Evolutionary conservation across 192 early-diverging fungal species (phyloP).

Genomic region (Lobosporangium transversale): DNA sequence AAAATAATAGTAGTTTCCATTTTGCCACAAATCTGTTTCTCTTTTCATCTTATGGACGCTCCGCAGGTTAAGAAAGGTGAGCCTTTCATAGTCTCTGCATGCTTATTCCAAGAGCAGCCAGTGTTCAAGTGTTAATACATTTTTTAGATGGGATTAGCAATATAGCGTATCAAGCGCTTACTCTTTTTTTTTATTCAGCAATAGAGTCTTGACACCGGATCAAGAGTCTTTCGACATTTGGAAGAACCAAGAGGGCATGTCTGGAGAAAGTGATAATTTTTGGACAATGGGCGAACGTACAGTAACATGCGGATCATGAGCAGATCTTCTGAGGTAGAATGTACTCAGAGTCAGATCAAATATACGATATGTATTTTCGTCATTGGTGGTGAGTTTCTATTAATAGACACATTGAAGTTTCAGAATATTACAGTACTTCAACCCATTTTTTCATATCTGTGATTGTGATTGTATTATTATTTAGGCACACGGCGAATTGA

Average conservation of each 20-base stretch:
- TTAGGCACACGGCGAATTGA: conserved; percentile 67
- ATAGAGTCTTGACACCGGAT: conserved; percentile 62
- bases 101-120: conserved; percentile 16
- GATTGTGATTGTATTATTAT: neutral
- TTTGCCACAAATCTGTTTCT: no score
- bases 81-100: no score
- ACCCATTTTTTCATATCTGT: conserved; percentile 3
- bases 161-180: neutral
- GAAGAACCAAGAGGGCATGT: conserved; percentile 61
- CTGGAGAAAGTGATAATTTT: conserved; percentile 66
- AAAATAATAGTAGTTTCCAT: no score
- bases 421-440: conserved; percentile 63
- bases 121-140: conserved; percentile 64
- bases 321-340: conserved; percentile 72
- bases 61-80: no score
- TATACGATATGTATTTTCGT: no score
- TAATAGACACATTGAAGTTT: conserved; percentile 14
- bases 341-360: conserved; percentile 38
- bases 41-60: no score
- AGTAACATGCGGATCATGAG: conserved; percentile 70
- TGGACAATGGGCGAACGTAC: conserved; percentile 73
- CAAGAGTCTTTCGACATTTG: conserved; percentile 65
- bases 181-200: no score
- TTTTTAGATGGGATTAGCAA: conserved; percentile 67
- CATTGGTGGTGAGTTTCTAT: no score